Conservation (phyloP, 352 stramenopile species). For the Phytophthora macrochlamydospora region DNA sequence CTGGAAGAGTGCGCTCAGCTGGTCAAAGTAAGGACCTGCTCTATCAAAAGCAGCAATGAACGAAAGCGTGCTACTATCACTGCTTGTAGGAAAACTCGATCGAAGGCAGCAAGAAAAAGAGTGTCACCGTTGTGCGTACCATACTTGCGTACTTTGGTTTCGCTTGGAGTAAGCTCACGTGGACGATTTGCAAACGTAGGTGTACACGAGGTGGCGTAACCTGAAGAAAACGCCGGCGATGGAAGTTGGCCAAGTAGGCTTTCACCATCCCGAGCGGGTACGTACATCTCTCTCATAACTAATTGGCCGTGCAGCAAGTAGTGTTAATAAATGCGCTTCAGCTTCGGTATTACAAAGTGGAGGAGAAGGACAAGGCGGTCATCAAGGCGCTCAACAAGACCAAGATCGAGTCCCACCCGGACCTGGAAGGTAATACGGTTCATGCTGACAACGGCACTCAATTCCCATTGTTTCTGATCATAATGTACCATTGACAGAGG, state of each 20-base stretch:
- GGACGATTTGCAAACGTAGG: slow-evolving; percentile 31
- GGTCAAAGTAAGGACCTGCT: slow-evolving; percentile 74
- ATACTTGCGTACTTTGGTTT: neutral
- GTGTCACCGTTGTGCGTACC: slow-evolving; percentile 74
- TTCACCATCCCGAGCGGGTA: slow-evolving; percentile 73
- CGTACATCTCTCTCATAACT: slow-evolving; percentile 3
- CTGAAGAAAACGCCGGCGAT: slow-evolving; percentile 91
- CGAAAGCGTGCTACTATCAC: neutral
- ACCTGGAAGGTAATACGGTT: slow-evolving; percentile 66
- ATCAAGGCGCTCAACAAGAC: slow-evolving; percentile 89
- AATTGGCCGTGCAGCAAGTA: neutral
- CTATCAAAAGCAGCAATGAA: neutral
- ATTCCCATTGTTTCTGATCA: no score
- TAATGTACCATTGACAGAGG: slow-evolving; percentile 38
- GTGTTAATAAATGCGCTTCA: slow-evolving; percentile 12
- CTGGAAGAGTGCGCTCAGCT: slow-evolving; percentile 92
- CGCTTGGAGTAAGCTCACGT: neutral
- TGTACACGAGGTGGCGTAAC: slow-evolving; percentile 95
- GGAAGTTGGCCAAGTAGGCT: slow-evolving; percentile 92
- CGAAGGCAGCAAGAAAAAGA: slow-evolving; percentile 93
- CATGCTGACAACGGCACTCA: neutral
- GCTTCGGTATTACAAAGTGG: slow-evolving; percentile 74
- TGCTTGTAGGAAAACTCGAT: slow-evolving; percentile 90
- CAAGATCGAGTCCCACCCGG: slow-evolving; percentile 75
- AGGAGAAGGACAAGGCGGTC: slow-evolving; percentile 88